Base-by-base conservation (phyloP, 169 alveolate genomes). In the Cryptosporidium andersoni region DNA sequence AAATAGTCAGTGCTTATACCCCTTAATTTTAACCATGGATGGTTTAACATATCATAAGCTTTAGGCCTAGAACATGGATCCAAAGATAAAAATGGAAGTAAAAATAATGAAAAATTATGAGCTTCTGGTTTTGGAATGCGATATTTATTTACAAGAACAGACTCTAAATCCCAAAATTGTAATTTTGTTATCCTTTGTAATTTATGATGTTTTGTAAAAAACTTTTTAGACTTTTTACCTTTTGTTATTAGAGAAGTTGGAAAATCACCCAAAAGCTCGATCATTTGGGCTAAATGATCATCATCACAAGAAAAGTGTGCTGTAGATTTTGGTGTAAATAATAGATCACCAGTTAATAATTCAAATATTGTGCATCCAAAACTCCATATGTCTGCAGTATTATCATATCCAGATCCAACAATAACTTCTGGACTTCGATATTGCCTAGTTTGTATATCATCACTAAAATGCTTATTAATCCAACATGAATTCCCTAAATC, bases 401-500 rank as follows among this genome's bases (percentile, higher is more conserved):
- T 91, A 67, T 95, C 96, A 80, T 97, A 98, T 16, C 97, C 97
- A 9, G 96, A 91, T 42, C 98, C 97, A 80, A 97, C 88, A 48
- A 97, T 95, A n/a, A 96, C 98, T 90, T 98, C 99, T 1, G 99
- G 99, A 36, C 99, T 92, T 64, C 99, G 81, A 92, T 98, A 98
- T 90, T 97, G 98, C 62, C 99, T 90, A 14, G 99, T 98, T 82
- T 98, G 97, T 11, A 98, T 98, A 82, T 96, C 98, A 12, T 96
- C 96, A 42, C 98, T 92, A 88, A 96, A 97, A 74, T 97, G 98
- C 89, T 97, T 96, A 85, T 96, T 90, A 49, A 95, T 93, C 99
- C 99, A 98, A 85, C 99, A 97, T 43, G 99, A 98, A 89, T 98
- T 98, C 2, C 99, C 99, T 81, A 98, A 92, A 92, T 98, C 99